phyloP scores from a whole-genome alignment of 2,329 filamentous ascomycete species.

The Coniochaeta sp. region DNA sequence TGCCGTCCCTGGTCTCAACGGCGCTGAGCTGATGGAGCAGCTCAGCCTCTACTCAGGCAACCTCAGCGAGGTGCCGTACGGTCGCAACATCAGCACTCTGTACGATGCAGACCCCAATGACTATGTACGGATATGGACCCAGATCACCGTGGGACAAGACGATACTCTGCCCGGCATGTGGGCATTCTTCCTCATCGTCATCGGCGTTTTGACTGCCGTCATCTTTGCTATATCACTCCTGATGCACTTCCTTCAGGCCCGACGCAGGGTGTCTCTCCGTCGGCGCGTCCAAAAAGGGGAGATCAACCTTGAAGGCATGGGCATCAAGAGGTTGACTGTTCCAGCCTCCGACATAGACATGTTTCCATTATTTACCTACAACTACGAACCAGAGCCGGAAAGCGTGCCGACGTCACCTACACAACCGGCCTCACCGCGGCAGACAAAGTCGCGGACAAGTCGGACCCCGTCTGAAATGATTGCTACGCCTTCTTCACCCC shows the following conservation, averaged over 20 bases:
- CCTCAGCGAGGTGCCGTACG: constrained; percentile 53
- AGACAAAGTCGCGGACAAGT: constrained; percentile 6
- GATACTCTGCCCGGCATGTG: constrained; percentile 64
- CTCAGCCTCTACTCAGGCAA: constrained; percentile 73
- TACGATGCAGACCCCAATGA: constrained; percentile 50
- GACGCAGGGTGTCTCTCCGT: constrained; percentile 60
- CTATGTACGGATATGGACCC: constrained; percentile 54
- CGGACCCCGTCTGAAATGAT: constrained; percentile 4
- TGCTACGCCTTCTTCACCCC: constrained; percentile 2
- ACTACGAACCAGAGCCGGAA: constrained; percentile 40
- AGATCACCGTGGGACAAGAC: constrained; percentile 39
- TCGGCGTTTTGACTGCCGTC: constrained; percentile 63
- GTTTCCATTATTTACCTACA: constrained; percentile 76
- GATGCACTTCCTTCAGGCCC: constrained; percentile 73
- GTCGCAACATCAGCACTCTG: constrained; percentile 44
- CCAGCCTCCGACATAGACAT: constrained; percentile 63
- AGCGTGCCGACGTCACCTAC: constrained; percentile 29
- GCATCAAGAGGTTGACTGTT: constrained; percentile 75
- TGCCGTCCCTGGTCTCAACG: constrained; percentile 64
- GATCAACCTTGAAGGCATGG: constrained; percentile 78
- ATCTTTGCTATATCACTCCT: constrained; percentile 59
- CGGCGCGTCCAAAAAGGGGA: constrained; percentile 70
- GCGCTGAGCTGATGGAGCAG: constrained; percentile 61
- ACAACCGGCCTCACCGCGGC: constrained; percentile 21
- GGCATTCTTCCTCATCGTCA: constrained; percentile 67